A percentile compares a stretch with the other conserved stretches of the same genome.
Evolutionary conservation across 164 flowering plant genomes (phyloP).

Genomic region (Aristolochia californica): DNA sequence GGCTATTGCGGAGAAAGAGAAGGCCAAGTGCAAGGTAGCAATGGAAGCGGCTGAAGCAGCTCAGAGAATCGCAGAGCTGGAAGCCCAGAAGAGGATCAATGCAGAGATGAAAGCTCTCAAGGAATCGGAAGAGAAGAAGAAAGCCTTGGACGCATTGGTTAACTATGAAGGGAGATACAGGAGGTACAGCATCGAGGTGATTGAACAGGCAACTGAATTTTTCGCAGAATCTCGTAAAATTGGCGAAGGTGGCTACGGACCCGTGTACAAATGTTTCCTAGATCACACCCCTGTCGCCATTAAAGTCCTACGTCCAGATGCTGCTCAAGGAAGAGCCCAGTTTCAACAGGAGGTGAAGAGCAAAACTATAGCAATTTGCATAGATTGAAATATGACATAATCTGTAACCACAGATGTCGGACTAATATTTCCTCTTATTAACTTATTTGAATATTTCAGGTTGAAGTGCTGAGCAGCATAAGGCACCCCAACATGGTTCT

Average conservation of each 20-base stretch:
- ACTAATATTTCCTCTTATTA: no score
- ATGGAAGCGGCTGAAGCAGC: conserved; percentile 72
- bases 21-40: conserved; percentile 55
- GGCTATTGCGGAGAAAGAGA: conserved; percentile 55
- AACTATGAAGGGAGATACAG: conserved; percentile 41
- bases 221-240: conserved; percentile 44
- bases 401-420: no score
- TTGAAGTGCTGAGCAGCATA: conserved; percentile 67
- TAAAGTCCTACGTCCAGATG: conserved; percentile 69
- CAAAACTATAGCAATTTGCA: no score
- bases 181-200: conserved; percentile 57
- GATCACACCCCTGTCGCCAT: conserved; percentile 71
- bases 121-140: conserved; percentile 55
- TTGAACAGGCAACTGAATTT: conserved; percentile 50
- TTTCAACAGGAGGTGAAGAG: conserved; percentile 78
- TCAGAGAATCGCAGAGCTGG: conserved; percentile 56
- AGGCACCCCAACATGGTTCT: conserved; percentile 82
- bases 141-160: conserved; percentile 19
- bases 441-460: no score
- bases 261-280: conserved; percentile 47
- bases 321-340: conserved; percentile 72
- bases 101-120: conserved; percentile 54
- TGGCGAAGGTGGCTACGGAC: conserved; percentile 84
- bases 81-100: conserved; percentile 52
- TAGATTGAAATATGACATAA: no score